Evolutionary conservation across 2,329 filamentous ascomycete genomes (phyloP), one percentile per base, ranked within the genome.

Genomic region (Colletotrichum tropicicola): DNA sequence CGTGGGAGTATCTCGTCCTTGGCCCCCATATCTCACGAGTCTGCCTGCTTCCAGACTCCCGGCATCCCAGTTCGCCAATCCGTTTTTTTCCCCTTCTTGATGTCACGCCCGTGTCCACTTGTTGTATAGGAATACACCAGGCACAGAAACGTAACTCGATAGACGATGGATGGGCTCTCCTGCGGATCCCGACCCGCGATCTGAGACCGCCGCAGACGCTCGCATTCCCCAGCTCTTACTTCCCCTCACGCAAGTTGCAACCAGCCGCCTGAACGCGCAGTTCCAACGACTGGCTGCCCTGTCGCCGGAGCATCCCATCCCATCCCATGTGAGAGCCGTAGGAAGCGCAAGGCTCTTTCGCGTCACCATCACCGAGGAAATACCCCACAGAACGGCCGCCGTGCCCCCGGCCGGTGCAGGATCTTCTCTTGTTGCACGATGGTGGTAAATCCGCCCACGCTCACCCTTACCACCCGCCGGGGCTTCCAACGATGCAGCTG

Each of bases 341-440:
- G 17, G 28, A 60, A 41, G 39, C 41, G 41, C 35, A n/a, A 54
- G 35, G n/a, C n/a, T n/a, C n/a, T n/a, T n/a, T n/a, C n/a, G n/a
- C n/a, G n/a, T n/a, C n/a, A n/a, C n/a, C n/a, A 52, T 45, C n/a
- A n/a, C 45, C 12, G 59, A 12, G 37, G 21, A 57, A n/a, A 41
- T 9, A 37, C 13, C 3, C 59, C 55, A 39, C 45, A 59, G 45
- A 59, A 59, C 28, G 23, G 13, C 53, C 44, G 23, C 25, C 25
- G 15, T 52, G 35, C 23, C 47, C 54, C 28, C 45, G 47, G 44
- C 32, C 37, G 54, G 30, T 45, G 52, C 19, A 37, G 23, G 45
- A 62, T 59, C 25, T 19, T 23, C 21, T 21, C 37, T 61, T 51
- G 37, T 64, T 54, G 57, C 25, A 41, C 47, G 17, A 59, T 48